A percentile compares a stretch with the other conserved stretches of the same genome.
These are phyloP conservation scores for Pichia sp. DNA, from an alignment of 1,139 yeast species.

Conservation along the genomic window DNA sequence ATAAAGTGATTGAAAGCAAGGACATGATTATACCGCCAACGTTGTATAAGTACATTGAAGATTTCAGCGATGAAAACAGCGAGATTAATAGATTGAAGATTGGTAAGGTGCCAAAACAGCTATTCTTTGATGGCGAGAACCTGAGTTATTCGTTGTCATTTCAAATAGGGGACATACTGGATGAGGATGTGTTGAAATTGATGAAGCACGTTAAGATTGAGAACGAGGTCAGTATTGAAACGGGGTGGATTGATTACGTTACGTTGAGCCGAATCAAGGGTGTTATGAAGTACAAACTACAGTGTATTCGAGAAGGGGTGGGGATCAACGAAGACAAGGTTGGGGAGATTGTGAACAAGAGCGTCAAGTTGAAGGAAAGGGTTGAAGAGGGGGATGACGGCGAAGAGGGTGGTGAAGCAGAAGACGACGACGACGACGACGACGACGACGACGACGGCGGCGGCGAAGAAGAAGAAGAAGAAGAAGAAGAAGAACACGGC, in stretches of 20 bases:
- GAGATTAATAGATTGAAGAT: slow-evolving; percentile 20
- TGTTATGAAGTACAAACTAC: slow-evolving; percentile 66
- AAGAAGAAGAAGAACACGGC: slow-evolving; percentile 15
- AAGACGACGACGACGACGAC: slow-evolving; percentile 13
- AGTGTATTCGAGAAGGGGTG: slow-evolving; percentile 44
- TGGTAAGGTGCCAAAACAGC: slow-evolving; percentile 38
- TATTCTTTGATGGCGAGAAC: slow-evolving; percentile 66
- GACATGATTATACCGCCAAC: slow-evolving; percentile 26
- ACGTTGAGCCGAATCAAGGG: slow-evolving; percentile 60
- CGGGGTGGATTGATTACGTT: slow-evolving; percentile 73
- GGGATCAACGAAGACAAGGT: slow-evolving; percentile 38
- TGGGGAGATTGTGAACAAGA: slow-evolving; percentile 33
- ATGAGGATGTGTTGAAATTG: slow-evolving; percentile 51
- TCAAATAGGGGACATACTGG: slow-evolving; percentile 77
- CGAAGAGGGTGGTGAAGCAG: slow-evolving; percentile 20
- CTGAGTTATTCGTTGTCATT: slow-evolving; percentile 66
- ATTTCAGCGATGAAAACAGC: slow-evolving; percentile 21
- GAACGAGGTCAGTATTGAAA: slow-evolving; percentile 39
- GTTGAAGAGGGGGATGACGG: slow-evolving; percentile 22
- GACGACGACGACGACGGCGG: slow-evolving; percentile 23
- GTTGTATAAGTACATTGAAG: slow-evolving; percentile 24
- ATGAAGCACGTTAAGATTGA: slow-evolving; percentile 38
- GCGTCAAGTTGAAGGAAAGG: slow-evolving; percentile 20
- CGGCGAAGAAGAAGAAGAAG: slow-evolving; percentile 24
- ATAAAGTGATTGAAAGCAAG: slow-evolving; percentile 28